Conservation (phyloP, 805 yeast species). For the Barnettozyma botsteinii region DNA sequence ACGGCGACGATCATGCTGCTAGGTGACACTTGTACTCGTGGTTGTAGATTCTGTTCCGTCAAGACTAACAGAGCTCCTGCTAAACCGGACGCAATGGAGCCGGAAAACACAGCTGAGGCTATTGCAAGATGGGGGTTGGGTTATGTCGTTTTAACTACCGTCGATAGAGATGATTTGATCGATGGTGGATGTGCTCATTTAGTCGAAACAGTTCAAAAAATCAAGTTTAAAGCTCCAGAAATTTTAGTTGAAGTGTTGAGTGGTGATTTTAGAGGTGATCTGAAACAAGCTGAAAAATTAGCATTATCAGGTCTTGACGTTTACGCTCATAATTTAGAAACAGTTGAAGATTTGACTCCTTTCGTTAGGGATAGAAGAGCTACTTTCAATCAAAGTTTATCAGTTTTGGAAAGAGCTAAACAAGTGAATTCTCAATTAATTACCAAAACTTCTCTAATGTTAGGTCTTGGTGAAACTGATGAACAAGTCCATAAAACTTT, state of each 20-base stretch:
- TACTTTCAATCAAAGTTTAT: conserved; percentile 80
- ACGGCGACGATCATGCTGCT: conserved; percentile 96
- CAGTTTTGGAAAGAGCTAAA: conserved; percentile 79
- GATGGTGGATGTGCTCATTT: conserved; percentile 95
- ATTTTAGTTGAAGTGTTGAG: conserved; percentile 88
- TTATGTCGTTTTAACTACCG: conserved; percentile 94
- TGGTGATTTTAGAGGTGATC: conserved; percentile 93
- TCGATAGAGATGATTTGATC: conserved; percentile 88
- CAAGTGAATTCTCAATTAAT: conserved; percentile 63
- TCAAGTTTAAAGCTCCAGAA: conserved; percentile 84
- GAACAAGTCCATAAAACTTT: conserved; percentile 77
- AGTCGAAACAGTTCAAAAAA: conserved; percentile 77
- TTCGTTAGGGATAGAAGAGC: conserved; percentile 96
- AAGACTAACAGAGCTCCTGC: conserved; percentile 86
- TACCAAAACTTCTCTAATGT: conserved; percentile 93
- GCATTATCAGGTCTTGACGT: conserved; percentile 90
- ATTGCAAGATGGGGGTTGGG: conserved; percentile 97
- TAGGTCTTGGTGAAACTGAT: conserved; percentile 95
- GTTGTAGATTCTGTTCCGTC: conserved; percentile 97
- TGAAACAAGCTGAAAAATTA: conserved; percentile 69
- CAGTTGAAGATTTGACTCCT: conserved; percentile 93
- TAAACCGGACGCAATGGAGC: conserved; percentile 91
- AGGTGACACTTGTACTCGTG: conserved; percentile 99
- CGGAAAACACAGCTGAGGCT: conserved; percentile 97
- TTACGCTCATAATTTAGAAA: conserved; percentile 94